Evolutionary conservation across 2,329 filamentous ascomycete species (phyloP), one percentile per base, ranked within the genome.

Genomic region (Hymenoscyphus salicellus): DNA sequence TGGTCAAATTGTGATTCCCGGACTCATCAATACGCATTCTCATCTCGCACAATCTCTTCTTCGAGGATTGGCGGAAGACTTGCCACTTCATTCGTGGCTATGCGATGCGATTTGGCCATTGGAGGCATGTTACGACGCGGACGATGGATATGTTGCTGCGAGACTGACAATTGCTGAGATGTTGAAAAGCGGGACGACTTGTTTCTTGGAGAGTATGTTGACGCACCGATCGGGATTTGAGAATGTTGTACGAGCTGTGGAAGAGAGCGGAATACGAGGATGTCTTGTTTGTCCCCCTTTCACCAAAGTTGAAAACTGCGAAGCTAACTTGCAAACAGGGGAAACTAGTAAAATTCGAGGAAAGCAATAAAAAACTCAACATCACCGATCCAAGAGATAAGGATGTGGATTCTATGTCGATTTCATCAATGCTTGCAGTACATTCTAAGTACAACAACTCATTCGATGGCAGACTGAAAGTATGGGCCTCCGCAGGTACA

Each of bases 121-220:
- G 3, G 78, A 82, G 70, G 78, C 78, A 0, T 78, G 78, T 56
- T 81, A 80, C 69, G 79, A 77, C 0, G 72, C 74, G 2, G 77
- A 78, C 38, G 81, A 84, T 71, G 82, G 81, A 20, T 82, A 82
- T 69, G 77, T 79, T 3, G 81, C 81, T 5, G 80, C 79, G 1
- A 72, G 78, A 5, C 72, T 83, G 46, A 82, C 78, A 23, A 82
- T 83, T 46, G 81, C 79, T 0, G 81, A 83, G 72, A 82, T 83
- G 80, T 73, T 83, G 38, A 78, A 78, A 70, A 78, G 76, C 3
- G 81, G 81, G 0, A 83, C 81, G 3, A 83, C 81, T 2, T 82
- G 79, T 66, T 84, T 84, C 66, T 73, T 84, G 5, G 81, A 84
- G 70, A 82, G 80, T 52, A 82, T 84, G 81, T 77, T 81, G 62